Conservation (phyloP, 192 early-diverging fungal species). For the Backusella mclennaniae region DNA sequence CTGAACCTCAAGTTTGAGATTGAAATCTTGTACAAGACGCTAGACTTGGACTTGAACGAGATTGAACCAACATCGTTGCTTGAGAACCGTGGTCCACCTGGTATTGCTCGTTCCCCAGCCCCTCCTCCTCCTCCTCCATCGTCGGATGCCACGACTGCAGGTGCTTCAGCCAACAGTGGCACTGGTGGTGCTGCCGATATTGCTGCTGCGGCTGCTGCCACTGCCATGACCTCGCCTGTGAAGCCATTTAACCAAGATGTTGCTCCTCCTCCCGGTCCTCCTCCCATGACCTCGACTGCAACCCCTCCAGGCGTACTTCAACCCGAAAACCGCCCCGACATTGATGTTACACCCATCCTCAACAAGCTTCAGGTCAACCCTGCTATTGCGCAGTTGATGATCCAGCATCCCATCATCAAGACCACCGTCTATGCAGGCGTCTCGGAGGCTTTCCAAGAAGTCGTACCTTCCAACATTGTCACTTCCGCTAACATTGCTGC, state of each 20-base stretch:
- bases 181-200: background rate
- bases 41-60: slow-evolving; percentile 80
- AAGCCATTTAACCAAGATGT: background rate
- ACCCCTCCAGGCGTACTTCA: background rate
- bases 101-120: slow-evolving; percentile 21
- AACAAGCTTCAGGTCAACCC: slow-evolving; percentile 22
- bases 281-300: background rate
- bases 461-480: slow-evolving; percentile 81
- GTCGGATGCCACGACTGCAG: background rate
- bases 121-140: background rate
- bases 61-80: slow-evolving; percentile 66
- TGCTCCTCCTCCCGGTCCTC: background rate
- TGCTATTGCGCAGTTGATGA: slow-evolving; percentile 24
- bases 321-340: slow-evolving; percentile 8
- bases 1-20: slow-evolving; percentile 97
- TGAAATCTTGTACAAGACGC: slow-evolving; percentile 94
- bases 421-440: slow-evolving; percentile 89
- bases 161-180: background rate
- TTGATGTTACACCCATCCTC: slow-evolving; percentile 20
- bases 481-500: slow-evolving; percentile 88
- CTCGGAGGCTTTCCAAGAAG: slow-evolving; percentile 58
- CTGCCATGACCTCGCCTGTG: background rate
- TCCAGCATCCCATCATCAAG: slow-evolving; percentile 20
- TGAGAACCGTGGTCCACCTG: slow-evolving; percentile 54
- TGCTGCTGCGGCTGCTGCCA: slow-evolving; percentile 8